A percentile compares a stretch with the other conserved stretches of the same genome.
These are phyloP conservation scores for Chaetomium tenue DNA, from an alignment of 495 filamentous ascomycete species.

Conservation along the genomic window DNA sequence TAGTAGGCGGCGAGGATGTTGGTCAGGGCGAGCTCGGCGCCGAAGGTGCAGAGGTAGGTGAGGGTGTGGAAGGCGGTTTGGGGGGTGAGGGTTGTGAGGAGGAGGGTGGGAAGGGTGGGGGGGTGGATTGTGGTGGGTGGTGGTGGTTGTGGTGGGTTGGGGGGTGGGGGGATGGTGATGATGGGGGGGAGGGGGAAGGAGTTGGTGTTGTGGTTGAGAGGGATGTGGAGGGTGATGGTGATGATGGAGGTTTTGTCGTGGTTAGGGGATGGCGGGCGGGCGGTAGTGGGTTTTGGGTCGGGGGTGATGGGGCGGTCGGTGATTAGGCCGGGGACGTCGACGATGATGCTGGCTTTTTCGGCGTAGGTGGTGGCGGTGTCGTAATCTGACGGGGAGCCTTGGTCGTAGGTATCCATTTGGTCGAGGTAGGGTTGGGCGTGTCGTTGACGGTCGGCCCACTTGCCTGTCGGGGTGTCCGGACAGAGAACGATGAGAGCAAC, in stretches of 20 bases:
- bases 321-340: conserved; percentile 55
- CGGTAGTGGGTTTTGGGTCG: conserved; percentile 8
- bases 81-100: conserved; percentile 50
- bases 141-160: neutral
- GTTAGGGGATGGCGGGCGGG: neutral
- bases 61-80: conserved; percentile 65
- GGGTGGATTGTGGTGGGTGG: conserved; percentile 30
- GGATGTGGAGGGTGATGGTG: neutral
- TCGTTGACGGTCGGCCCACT: conserved; percentile 23
- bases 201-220: neutral
- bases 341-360: conserved; percentile 38
- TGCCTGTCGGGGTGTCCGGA: conserved; percentile 76
- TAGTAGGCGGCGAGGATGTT: conserved; percentile 80
- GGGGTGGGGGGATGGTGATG: neutral
- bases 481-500: conserved; percentile 68
- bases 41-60: conserved; percentile 82
- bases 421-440: neutral
- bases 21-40: conserved; percentile 82
- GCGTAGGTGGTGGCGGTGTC: neutral
- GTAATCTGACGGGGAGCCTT: conserved; percentile 1
- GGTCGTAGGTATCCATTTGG: neutral
- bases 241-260: neutral
- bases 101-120: conserved; percentile 60
- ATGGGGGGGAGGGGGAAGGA: neutral
- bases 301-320: conserved; percentile 42